Evolutionary conservation across 2,329 filamentous ascomycete species (phyloP).

Genomic region (Colletotrichum sansevieriae): DNA sequence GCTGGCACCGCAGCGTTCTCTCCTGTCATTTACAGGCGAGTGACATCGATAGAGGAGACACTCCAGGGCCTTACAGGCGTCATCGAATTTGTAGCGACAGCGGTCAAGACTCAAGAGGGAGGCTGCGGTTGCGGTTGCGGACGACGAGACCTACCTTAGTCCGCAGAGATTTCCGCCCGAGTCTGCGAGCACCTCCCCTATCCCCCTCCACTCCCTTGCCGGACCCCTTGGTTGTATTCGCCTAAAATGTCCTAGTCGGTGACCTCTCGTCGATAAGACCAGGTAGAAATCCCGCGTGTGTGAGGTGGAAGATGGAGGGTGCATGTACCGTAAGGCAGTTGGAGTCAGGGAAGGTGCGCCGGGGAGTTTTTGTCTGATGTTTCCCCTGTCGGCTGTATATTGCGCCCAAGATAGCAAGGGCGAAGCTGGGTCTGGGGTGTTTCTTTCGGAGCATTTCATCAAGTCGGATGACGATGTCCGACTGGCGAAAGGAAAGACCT

Average conservation of each 20-base stretch:
- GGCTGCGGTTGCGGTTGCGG: too few relatives aligned
- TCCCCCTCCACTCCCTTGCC: background rate
- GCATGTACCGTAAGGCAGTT: background rate
- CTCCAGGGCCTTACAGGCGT: constrained; percentile 2
- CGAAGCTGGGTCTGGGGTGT: constrained; percentile 35
- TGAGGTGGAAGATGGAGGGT: background rate
- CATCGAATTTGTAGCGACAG: constrained; percentile 19
- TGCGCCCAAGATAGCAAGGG: constrained; percentile 34
- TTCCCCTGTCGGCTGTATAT: constrained; percentile 27
- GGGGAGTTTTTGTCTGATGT: constrained; percentile 40
- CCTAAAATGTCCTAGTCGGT: background rate
- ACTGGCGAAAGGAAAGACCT: constrained; percentile 21
- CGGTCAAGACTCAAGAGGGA: background rate
- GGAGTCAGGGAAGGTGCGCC: constrained; percentile 18
- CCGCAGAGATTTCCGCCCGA: too few relatives aligned
- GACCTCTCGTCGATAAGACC: too few relatives aligned
- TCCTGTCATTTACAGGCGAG: constrained; percentile 19
- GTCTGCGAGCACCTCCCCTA: constrained; percentile 4
- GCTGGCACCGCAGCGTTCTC: background rate
- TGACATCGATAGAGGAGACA: constrained; percentile 19
- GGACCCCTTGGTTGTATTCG: background rate
- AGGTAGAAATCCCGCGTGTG: too few relatives aligned
- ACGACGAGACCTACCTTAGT: too few relatives aligned
- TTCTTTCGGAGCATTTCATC: constrained; percentile 40
- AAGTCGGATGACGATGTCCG: constrained; percentile 38